phyloP scores from a whole-genome alignment of 2,329 filamentous ascomycete genomes.

The Achaetomium macrosporum region DNA sequence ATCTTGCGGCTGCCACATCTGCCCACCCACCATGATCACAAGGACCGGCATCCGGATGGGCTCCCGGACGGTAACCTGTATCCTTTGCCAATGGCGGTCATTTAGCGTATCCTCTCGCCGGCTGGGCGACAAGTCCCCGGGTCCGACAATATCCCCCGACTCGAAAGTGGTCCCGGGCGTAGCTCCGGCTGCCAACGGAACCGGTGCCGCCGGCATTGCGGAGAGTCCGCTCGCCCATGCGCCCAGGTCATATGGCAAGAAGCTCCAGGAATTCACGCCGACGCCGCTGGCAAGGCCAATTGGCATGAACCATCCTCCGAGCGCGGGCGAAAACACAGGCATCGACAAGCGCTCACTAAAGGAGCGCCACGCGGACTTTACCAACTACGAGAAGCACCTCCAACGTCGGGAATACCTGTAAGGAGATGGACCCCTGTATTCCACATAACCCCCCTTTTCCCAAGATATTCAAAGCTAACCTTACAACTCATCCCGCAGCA shows the following conservation, averaged over 20 bases:
- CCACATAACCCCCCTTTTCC: background rate
- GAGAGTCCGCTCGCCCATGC: slow-evolving; percentile 49
- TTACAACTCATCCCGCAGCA: slow-evolving; percentile 40
- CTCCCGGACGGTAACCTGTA: slow-evolving; percentile 33
- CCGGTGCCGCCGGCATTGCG: slow-evolving; percentile 23
- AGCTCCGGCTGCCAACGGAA: background rate
- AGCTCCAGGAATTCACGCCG: slow-evolving; percentile 50
- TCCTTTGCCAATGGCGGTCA: slow-evolving; percentile 47
- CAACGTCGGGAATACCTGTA: slow-evolving; percentile 70
- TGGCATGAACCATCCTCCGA: slow-evolving; percentile 69
- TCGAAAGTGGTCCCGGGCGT: slow-evolving; percentile 9
- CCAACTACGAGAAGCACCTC: slow-evolving; percentile 80
- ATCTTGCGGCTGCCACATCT: slow-evolving; percentile 1
- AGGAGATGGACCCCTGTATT: background rate
- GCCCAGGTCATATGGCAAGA: slow-evolving; percentile 54
- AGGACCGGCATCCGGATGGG: slow-evolving; percentile 15
- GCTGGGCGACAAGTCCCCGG: slow-evolving; percentile 21
- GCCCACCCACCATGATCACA: slow-evolving; percentile 22
- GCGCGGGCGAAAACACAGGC: slow-evolving; percentile 75
- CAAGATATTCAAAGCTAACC: background rate
- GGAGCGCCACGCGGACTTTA: slow-evolving; percentile 72
- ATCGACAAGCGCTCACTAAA: slow-evolving; percentile 60
- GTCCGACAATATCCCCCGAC: slow-evolving; percentile 12
- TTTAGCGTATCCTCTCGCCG: slow-evolving; percentile 41
- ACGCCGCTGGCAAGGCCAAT: slow-evolving; percentile 66